Base-by-base conservation (phyloP, 148 eudicot species). In the Rhododendron simsii region DNA sequence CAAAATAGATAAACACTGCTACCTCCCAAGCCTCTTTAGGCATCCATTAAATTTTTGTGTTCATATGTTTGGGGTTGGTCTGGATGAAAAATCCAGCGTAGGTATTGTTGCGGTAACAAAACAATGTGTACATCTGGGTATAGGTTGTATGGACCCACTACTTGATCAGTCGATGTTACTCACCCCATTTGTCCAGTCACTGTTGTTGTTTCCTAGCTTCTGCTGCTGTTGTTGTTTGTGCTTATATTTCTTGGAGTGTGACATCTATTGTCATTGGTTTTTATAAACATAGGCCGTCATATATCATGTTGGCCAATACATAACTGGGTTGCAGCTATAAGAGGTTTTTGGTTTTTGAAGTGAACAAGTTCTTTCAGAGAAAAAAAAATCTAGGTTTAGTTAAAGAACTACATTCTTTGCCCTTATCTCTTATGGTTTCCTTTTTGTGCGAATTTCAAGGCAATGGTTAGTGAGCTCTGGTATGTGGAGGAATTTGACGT, bases 401-500 rank as follows among this genome's bases (percentile, higher is more conserved):
- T 81, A 41, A 2, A 45, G n/a, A 44, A 28, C 74, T 59, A 21
- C 51, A 11, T 78, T 87, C 6, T 12, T 67, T 84, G 14, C 53
- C 83, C 21, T 81, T 12, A 35, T 5, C 0, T 20, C 37, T 41
- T 5, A 3, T 51, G 3, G 13, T 13, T 78, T 21, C 8, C 61
- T 44, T 73, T 50, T 21, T n/a, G 69, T 71, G 85, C 51, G 23
- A 83, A 85, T 84, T 51, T 48, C 44, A 78, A 98, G 99, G 99
- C 98, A 3, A 82, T 87, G 0, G 89, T 95, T 13, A 89, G 95
- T 0, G 99, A 98, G 88, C 92, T 98, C 71, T 98, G 99, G 99
- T 94, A 93, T 76, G 98, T 95, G 63, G 99, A 98, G 91, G 99
- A 98, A 87, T 91, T 91, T 45, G 98, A 98, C 86, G 90, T 95